Conservation (phyloP, 1,284 basidiomycete genomes). For the Ganoderma boninense region DNA sequence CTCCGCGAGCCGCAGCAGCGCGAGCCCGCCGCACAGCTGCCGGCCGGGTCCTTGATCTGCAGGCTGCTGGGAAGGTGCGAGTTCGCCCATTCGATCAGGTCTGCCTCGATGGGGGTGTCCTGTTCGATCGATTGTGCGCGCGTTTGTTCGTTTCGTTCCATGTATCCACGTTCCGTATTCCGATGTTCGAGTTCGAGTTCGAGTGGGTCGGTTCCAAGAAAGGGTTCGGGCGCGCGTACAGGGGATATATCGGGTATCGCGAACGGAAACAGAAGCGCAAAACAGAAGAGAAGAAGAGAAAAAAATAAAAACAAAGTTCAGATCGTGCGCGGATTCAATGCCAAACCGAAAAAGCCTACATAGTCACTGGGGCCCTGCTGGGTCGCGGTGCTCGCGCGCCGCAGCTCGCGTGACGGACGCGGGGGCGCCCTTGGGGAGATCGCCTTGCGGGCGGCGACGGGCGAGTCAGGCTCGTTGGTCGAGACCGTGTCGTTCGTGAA, state of each 20-base stretch:
- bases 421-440: constrained; percentile 52
- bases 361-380: constrained; percentile 37
- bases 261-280: constrained; percentile 16
- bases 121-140: constrained; percentile 20
- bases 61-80: constrained; percentile 74
- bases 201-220: constrained; percentile 13
- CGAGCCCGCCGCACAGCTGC: constrained; percentile 71
- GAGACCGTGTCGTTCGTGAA: constrained; percentile 54
- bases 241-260: constrained; percentile 12
- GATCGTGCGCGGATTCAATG: constrained; percentile 25
- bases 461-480: constrained; percentile 34
- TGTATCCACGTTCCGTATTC: constrained; percentile 2
- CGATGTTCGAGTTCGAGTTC: not conserved
- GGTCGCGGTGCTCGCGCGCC: constrained; percentile 51
- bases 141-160: constrained; percentile 5
- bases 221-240: constrained; percentile 25
- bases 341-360: constrained; percentile 44
- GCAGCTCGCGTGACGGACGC: constrained; percentile 68
- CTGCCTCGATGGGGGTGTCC: constrained; percentile 51
- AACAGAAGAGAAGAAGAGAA: constrained; percentile 18
- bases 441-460: constrained; percentile 26
- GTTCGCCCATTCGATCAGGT: constrained; percentile 89
- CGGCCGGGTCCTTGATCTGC: constrained; percentile 63
- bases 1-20: constrained; percentile 79
- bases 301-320: constrained; percentile 28